Evolutionary conservation across 2,329 filamentous ascomycete species (phyloP).

Genomic region (Stemphylium lycopersici): DNA sequence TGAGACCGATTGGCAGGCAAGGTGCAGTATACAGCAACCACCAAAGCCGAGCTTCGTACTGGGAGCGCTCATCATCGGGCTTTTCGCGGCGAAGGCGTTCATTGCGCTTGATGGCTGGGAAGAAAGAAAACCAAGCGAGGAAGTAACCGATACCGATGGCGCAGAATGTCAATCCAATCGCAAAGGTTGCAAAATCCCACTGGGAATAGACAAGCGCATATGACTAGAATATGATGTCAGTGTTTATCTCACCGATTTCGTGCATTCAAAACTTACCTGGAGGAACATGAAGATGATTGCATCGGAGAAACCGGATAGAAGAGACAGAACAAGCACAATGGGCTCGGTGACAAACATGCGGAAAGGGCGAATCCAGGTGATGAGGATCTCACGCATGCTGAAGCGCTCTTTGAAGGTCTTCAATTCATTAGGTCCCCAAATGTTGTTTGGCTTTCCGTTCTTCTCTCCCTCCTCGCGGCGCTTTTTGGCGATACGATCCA

Average conservation of each 20-base stretch:
- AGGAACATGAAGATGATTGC: slow-evolving; percentile 82
- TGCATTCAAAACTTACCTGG: slow-evolving; percentile 47
- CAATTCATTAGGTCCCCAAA: slow-evolving; percentile 79
- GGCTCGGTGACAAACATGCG: slow-evolving; percentile 78
- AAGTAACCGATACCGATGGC: slow-evolving; percentile 66
- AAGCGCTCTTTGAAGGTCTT: slow-evolving; percentile 46
- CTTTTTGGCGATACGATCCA: slow-evolving; percentile 79
- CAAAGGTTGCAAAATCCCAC: slow-evolving; percentile 66
- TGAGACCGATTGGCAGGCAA: slow-evolving; percentile 69
- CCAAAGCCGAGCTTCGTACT: slow-evolving; percentile 64
- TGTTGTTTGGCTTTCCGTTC: slow-evolving; percentile 62
- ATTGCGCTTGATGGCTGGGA: slow-evolving; percentile 58
- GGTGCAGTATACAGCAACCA: slow-evolving; percentile 68
- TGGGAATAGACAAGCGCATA: slow-evolving; percentile 72
- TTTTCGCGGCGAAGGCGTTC: slow-evolving; percentile 36
- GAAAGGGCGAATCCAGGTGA: slow-evolving; percentile 67
- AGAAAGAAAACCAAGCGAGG: slow-evolving; percentile 66
- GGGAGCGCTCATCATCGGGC: slow-evolving; percentile 38
- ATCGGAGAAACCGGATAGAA: slow-evolving; percentile 77
- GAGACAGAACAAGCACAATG: slow-evolving; percentile 72
- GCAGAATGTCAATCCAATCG: slow-evolving; percentile 68
- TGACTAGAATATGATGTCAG: slow-evolving; percentile 43
- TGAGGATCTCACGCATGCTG: slow-evolving; percentile 48
- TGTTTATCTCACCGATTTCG: no score
- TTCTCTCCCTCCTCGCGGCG: slow-evolving; percentile 68